These are phyloP conservation scores for Naganishia liquefaciens DNA, from an alignment of 1,284 basidiomycete genomes.

Conservation along the genomic window DNA sequence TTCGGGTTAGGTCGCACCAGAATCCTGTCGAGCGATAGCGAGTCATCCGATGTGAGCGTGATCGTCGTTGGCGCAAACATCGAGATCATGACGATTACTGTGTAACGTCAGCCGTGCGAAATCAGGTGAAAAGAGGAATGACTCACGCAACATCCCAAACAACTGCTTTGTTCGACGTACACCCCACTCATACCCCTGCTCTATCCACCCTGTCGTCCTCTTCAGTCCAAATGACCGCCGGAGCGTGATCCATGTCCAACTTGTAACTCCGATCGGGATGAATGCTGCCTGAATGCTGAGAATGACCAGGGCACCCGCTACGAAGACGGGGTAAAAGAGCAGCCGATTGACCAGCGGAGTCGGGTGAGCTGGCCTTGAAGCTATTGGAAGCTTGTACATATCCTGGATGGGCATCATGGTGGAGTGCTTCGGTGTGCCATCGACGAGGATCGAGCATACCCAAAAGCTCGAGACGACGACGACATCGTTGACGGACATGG, in stretches of 20 bases:
- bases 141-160: slow-evolving; percentile 72
- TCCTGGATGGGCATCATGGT: not conserved
- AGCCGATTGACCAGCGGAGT: slow-evolving; percentile 13
- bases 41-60: slow-evolving; percentile 61
- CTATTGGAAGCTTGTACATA: slow-evolving; percentile 8
- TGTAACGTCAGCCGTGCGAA: slow-evolving; percentile 9
- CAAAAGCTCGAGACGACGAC: too few relatives aligned
- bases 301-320: slow-evolving; percentile 67
- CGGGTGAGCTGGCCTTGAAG: slow-evolving; percentile 1
- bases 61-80: slow-evolving; percentile 79
- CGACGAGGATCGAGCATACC: not conserved
- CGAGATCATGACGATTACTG: slow-evolving; percentile 58
- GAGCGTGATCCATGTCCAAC: slow-evolving; percentile 30
- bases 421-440: too few relatives aligned
- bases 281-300: slow-evolving; percentile 70
- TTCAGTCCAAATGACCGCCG: slow-evolving; percentile 49
- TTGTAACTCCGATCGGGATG: slow-evolving; percentile 62
- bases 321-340: slow-evolving; percentile 66
- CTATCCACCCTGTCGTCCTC: slow-evolving; percentile 9
- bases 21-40: slow-evolving; percentile 46
- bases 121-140: not conserved
- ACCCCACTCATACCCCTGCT: slow-evolving; percentile 62
- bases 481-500: too few relatives aligned
- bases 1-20: slow-evolving; percentile 51
- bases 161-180: slow-evolving; percentile 79